A percentile compares a stretch with the other conserved stretches of the same genome.
These are phyloP conservation scores for Aulographum hederae DNA, from an alignment of 2,329 filamentous ascomycete species.

Conservation along the genomic window DNA sequence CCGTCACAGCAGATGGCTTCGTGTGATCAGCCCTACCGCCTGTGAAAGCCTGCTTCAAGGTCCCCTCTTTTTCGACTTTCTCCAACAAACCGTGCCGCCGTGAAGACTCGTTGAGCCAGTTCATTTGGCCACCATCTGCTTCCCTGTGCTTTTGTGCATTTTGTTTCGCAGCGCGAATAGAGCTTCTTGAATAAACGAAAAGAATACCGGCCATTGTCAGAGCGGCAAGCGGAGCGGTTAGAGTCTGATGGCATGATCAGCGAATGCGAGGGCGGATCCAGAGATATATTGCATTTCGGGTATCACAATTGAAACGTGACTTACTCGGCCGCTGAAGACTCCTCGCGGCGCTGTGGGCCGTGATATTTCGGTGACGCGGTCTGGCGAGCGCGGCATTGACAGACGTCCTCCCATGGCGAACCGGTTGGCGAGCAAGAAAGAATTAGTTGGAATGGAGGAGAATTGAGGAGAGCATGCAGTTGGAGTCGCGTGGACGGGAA, in stretches of 20 bases:
- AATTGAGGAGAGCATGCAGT: no score
- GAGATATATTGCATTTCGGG: neutral
- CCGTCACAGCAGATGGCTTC: no score
- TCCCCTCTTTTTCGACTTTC: conserved; percentile 17
- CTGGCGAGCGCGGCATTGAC: conserved; percentile 24
- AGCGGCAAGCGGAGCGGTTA: conserved; percentile 43
- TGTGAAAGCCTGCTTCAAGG: conserved; percentile 8
- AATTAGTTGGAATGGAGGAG: no score
- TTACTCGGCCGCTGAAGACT: neutral
- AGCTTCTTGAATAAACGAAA: conserved; percentile 43
- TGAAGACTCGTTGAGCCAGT: conserved; percentile 34
- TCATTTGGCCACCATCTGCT: conserved; percentile 36
- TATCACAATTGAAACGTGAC: conserved; percentile 12
- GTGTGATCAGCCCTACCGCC: no score
- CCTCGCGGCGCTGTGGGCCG: conserved; percentile 10
- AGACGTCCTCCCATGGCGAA: conserved; percentile 30
- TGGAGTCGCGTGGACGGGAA: no score
- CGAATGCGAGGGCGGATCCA: neutral
- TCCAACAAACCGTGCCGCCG: conserved; percentile 32
- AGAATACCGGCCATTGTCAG: conserved; percentile 42
- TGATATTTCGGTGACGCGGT: conserved; percentile 23
- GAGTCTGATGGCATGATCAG: conserved; percentile 21
- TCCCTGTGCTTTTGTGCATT: conserved; percentile 43
- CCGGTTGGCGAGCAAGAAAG: no score
- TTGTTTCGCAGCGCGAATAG: conserved; percentile 46